Percentiles rank a stretch among this genome's conserved stretches.
phyloP scores from a whole-genome alignment of 345 rosid genomes.

The Psidium friedrichsthalianum region DNA sequence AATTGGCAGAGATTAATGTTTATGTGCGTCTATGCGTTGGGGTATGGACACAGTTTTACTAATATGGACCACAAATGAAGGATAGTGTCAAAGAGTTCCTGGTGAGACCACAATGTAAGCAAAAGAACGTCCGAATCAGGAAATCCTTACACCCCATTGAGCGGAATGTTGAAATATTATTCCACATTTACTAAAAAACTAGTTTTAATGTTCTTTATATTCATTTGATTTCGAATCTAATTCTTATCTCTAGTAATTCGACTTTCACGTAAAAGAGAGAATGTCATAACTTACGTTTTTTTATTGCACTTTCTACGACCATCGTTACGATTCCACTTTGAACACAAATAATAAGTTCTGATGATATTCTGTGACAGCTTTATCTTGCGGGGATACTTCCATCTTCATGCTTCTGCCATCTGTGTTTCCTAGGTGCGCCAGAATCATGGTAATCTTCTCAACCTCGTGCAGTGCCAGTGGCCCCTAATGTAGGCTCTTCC shows the following conservation, averaged over 20 bases:
- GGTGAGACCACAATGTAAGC: too few relatives aligned
- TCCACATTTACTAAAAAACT: too few relatives aligned
- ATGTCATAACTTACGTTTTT: too few relatives aligned
- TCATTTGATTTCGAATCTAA: too few relatives aligned
- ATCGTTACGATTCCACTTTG: too few relatives aligned
- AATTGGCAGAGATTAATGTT: neutral
- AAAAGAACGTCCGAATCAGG: too few relatives aligned
- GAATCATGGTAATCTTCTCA: neutral
- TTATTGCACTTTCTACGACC: too few relatives aligned
- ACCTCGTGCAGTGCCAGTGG: neutral
- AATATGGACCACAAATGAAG: neutral
- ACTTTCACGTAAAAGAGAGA: too few relatives aligned
- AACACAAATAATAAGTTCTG: neutral
- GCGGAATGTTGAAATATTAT: too few relatives aligned
- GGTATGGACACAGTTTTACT: neutral
- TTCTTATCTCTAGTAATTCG: too few relatives aligned
- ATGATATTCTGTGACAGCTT: neutral
- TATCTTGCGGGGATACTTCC: neutral
- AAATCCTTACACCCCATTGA: too few relatives aligned
- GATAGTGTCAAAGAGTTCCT: neutral
- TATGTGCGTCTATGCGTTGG: neutral
- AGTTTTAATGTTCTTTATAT: too few relatives aligned
- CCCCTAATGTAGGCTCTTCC: neutral
- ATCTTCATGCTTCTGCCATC: neutral
- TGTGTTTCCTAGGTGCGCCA: neutral